Evolutionary conservation across 139 green algal species (phyloP).

Genomic region (Chlorella sp.): DNA sequence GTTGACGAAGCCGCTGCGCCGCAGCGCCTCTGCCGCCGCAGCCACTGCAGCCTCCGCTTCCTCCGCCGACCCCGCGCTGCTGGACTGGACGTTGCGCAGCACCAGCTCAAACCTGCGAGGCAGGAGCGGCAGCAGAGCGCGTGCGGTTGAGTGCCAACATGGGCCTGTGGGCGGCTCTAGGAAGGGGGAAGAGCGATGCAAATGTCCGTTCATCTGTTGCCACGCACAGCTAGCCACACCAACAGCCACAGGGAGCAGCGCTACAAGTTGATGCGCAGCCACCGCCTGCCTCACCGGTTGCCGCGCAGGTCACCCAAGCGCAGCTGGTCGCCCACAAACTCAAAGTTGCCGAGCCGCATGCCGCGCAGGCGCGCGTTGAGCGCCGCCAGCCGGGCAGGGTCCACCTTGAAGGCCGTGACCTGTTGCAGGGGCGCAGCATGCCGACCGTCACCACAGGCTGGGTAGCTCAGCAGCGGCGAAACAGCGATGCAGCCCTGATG

Average conservation of each 20-base stretch:
- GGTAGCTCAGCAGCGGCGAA: no score
- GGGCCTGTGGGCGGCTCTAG: not conserved
- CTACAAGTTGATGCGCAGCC: no score
- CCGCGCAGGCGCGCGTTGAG: constrained; percentile 46
- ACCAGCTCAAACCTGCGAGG: constrained; percentile 71
- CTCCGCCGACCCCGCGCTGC: not conserved
- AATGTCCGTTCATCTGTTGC: no score
- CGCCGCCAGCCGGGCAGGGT: constrained; percentile 29
- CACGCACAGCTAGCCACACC: no score
- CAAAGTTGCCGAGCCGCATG: constrained; percentile 79
- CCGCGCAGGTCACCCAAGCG: constrained; percentile 77
- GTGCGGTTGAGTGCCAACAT: no score
- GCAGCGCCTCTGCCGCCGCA: constrained; percentile 56
- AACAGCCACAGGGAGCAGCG: no score
- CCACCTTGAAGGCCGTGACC: constrained; percentile 77
- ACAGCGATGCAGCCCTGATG: no score
- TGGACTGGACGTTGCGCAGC: constrained; percentile 60
- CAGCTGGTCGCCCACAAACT: constrained; percentile 49
- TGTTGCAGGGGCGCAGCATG: no score
- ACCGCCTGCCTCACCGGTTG: constrained; percentile 62
- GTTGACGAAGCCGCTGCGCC: constrained; percentile 86
- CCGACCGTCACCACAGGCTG: not conserved
- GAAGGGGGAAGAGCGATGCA: not conserved
- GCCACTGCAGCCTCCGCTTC: constrained; percentile 36
- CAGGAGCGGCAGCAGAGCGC: not conserved